These are phyloP conservation scores for Apiotrichum akiyoshidainum DNA, from an alignment of 1,284 basidiomycete species.

Conservation along the genomic window DNA sequence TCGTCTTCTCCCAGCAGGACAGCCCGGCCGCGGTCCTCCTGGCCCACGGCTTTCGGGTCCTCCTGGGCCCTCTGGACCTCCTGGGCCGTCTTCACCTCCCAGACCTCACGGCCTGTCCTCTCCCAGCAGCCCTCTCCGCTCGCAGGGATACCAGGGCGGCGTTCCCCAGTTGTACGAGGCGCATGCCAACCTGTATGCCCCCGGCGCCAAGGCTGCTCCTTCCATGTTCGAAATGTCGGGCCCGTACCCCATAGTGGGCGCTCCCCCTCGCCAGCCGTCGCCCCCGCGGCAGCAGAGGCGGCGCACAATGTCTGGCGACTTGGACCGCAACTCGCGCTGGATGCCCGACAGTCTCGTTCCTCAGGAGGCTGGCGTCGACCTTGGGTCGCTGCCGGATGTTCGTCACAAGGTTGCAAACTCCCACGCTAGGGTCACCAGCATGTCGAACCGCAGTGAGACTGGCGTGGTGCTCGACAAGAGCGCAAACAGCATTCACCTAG, in stretches of 20 bases:
- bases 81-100: neutral
- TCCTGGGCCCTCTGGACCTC: neutral
- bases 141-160: neutral
- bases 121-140: neutral
- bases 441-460: conserved; percentile 2
- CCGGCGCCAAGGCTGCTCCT: neutral
- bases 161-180: neutral
- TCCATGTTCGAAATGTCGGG: conserved; percentile 1
- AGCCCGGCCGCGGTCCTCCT: neutral
- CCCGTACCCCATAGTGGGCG: conserved; percentile 4
- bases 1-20: neutral
- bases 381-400: neutral
- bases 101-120: neutral
- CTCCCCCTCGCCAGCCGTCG: neutral
- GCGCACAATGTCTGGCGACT: neutral
- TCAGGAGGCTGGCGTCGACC: neutral
- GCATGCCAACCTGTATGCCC: neutral
- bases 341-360: neutral
- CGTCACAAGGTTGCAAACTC: neutral
- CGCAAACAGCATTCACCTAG: neutral
- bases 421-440: neutral
- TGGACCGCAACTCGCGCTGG: neutral
- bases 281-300: neutral
- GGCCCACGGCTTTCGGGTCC: neutral
- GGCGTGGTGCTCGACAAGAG: neutral